phyloP scores from a whole-genome alignment of 2,329 filamentous ascomycete genomes.

The Ophiocordyceps camponoti-rufipedis region DNA sequence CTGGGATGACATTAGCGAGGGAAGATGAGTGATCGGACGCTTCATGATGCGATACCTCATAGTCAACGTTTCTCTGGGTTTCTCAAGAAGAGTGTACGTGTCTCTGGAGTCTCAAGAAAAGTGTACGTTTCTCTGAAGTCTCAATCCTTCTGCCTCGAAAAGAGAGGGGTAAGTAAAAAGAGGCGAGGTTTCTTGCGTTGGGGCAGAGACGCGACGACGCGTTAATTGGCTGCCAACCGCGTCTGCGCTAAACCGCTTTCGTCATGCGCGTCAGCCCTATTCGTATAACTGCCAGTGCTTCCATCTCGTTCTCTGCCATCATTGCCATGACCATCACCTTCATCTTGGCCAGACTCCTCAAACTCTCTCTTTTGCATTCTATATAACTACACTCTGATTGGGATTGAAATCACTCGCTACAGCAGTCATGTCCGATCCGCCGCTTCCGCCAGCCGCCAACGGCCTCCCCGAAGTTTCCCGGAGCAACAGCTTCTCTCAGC shows the following conservation, averaged over 20 bases:
- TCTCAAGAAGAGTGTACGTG: neutral
- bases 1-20: slow-evolving; percentile 22
- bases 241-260: slow-evolving; percentile 11
- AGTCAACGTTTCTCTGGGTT: neutral
- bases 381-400: neutral
- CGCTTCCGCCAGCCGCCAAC: slow-evolving; percentile 6
- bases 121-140: no score
- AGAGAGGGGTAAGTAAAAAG: slow-evolving; percentile 5
- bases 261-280: slow-evolving; percentile 16
- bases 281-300: no score
- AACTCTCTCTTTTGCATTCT: neutral
- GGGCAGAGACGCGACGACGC: slow-evolving; percentile 14
- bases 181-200: neutral
- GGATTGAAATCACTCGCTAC: neutral
- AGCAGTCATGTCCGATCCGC: slow-evolving; percentile 14
- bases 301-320: neutral
- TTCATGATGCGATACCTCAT: slow-evolving; percentile 8
- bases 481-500: slow-evolving; percentile 40
- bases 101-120: no score
- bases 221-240: slow-evolving; percentile 23
- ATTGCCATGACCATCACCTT: neutral
- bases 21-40: neutral
- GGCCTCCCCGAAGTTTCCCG: slow-evolving; percentile 16
- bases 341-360: neutral
- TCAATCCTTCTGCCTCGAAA: neutral